Base-by-base conservation (phyloP, 176 grass and related monocot genomes). In the Aegilops longissima region DNA sequence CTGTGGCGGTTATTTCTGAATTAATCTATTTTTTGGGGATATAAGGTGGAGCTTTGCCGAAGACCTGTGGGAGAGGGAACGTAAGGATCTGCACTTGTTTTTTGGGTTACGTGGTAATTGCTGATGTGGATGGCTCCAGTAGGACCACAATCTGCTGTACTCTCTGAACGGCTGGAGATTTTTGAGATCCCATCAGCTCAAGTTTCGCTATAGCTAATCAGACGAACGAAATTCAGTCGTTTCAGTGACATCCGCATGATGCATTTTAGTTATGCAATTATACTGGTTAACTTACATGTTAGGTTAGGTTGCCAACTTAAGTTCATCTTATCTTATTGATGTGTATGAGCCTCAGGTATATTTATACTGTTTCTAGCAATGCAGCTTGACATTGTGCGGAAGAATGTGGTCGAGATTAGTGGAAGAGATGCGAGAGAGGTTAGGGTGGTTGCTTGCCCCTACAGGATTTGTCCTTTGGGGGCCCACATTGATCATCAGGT, bases 401-500 rank as follows among this genome's bases (percentile, higher is more conserved):
- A 90, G 86, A 93, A 90, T 81, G 90, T 93, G 81, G 92, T 11
- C 3, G 86, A 91, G 73, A 91, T 95, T 47, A 92, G 90, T 39
- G 85, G 90, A 75, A 81, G 74, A 54, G 86, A 86, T 66, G 63
- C 56, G 24, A 3, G 67, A 18, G 86, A 92, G 70, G 93, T 96
- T 47, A 98, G 86, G 73, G 90, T 96, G 52, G 92, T 79, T 36
- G 92, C 90, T 66, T 95, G 91, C 82, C 96, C 96, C 6, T 98
- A 98, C 90, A 95, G 96, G 85, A 95, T 98, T 80, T 98, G 96
- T 47, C 96, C 93, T 62, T 79, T 98, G 29, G 96, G 96, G 36
- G 90, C 96, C 20, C 96, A 98, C 76, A 90, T 96, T 61, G 96
- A 98, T 89, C 96, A 98, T 77, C 96, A 98, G 93, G 96, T 98